A percentile compares a stretch with the other conserved stretches of the same genome.
phyloP scores from a whole-genome alignment of 306 rosid genomes.

The Calophaca sinica region DNA sequence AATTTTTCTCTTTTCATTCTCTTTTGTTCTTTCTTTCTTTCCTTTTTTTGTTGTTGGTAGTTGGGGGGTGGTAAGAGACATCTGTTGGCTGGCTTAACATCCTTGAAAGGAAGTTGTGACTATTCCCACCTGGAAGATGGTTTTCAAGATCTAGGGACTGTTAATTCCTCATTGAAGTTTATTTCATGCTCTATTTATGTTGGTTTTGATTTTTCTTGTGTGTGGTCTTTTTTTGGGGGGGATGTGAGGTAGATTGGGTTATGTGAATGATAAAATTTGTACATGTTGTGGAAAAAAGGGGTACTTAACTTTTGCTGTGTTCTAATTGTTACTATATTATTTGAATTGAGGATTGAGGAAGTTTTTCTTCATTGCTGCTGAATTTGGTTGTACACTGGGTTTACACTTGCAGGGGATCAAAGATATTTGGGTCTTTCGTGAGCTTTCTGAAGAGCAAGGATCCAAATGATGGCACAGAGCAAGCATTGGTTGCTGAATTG shows the following conservation, averaged over 20 bases:
- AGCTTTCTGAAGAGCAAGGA: constrained; percentile 87
- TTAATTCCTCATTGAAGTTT: background rate
- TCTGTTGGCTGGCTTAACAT: background rate
- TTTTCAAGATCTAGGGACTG: background rate
- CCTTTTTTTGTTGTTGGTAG: background rate
- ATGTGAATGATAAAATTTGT: background rate
- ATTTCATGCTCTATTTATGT: background rate
- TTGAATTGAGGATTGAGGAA: background rate
- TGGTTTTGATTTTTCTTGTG: background rate
- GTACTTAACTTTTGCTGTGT: background rate
- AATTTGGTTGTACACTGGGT: background rate
- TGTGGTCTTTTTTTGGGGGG: background rate
- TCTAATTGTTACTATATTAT: constrained; percentile 16
- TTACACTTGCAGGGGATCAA: constrained; percentile 74
- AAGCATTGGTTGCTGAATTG: constrained; percentile 75
- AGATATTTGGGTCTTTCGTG: constrained; percentile 69
- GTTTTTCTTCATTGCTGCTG: background rate
- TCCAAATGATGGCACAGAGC: constrained; percentile 82
- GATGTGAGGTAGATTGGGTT: background rate
- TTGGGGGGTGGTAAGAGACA: background rate
- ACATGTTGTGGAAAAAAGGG: background rate
- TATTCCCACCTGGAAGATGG: constrained; percentile 6
- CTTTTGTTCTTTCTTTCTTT: background rate
- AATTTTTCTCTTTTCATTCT: background rate
- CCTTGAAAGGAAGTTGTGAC: background rate